Percentiles rank a stretch among this genome's conserved stretches.
phyloP scores from a whole-genome alignment of 2,329 filamentous ascomycete genomes.

The Fonsecaea erecta region DNA sequence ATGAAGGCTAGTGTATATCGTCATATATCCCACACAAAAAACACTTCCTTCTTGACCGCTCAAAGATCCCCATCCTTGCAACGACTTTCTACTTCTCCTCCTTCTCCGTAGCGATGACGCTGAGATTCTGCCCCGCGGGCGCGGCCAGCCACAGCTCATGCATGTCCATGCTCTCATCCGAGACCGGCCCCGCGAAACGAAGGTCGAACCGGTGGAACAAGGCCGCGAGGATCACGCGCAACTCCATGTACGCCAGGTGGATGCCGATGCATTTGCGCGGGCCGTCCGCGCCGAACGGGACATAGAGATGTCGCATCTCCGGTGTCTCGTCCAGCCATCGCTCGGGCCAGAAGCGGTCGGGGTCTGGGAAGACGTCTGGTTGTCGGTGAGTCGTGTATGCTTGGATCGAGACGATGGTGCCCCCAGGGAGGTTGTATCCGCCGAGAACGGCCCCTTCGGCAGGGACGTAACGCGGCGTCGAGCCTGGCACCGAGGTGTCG shows the following conservation, averaged over 20 bases:
- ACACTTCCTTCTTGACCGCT: too few relatives aligned
- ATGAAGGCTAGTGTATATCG: too few relatives aligned
- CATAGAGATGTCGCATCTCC: constrained; percentile 17
- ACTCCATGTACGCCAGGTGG: constrained; percentile 18
- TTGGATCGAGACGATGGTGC: constrained; percentile 19
- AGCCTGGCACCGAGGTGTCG: constrained; percentile 18
- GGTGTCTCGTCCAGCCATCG: constrained; percentile 18
- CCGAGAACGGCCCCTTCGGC: background rate
- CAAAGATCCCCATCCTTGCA: background rate
- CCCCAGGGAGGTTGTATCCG: background rate
- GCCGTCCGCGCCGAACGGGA: constrained; percentile 18
- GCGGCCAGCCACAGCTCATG: constrained; percentile 21
- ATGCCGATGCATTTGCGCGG: constrained; percentile 20
- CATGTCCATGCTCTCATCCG: constrained; percentile 20
- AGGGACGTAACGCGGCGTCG: constrained; percentile 19
- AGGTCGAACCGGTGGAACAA: constrained; percentile 20
- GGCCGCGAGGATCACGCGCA: constrained; percentile 15
- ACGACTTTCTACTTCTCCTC: background rate
- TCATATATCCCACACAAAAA: too few relatives aligned
- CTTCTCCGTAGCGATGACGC: constrained; percentile 16
- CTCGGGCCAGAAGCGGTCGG: constrained; percentile 15
- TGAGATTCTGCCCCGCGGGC: constrained; percentile 11
- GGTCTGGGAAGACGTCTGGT: constrained; percentile 14
- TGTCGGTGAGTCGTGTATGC: constrained; percentile 16
- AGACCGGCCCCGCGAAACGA: background rate